These are phyloP conservation scores for Paxillus ammoniavirescens DNA, from an alignment of 768 basidiomycete species.

Conservation along the genomic window DNA sequence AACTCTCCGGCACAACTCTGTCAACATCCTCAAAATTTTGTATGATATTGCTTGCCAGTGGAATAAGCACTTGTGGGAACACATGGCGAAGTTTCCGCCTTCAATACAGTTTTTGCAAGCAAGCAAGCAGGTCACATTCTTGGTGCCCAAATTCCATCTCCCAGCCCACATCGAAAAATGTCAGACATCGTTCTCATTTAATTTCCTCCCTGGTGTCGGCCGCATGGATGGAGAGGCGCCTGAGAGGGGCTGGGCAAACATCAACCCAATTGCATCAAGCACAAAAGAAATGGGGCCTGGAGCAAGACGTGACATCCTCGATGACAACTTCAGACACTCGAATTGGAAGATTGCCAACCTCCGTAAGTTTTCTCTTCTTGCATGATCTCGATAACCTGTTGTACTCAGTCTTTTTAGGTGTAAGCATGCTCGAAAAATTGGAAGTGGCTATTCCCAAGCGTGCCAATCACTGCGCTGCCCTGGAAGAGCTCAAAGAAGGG, in stretches of 20 bases:
- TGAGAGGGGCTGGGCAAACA: slow-evolving; percentile 35
- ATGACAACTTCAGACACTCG: slow-evolving; percentile 20
- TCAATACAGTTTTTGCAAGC: background rate
- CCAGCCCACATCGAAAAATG: slow-evolving; percentile 32
- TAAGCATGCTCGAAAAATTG: background rate
- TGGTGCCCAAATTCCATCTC: slow-evolving; percentile 39
- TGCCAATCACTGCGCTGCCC: background rate
- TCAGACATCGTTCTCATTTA: slow-evolving; percentile 26
- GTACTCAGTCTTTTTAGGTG: background rate
- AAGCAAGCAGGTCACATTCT: background rate
- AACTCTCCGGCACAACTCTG: background rate
- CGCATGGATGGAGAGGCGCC: slow-evolving; percentile 35
- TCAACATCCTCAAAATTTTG: background rate
- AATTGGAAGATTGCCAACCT: slow-evolving; percentile 20
- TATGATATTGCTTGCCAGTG: slow-evolving; percentile 19
- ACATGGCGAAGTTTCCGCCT: background rate
- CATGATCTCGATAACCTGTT: background rate
- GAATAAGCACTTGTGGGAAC: background rate
- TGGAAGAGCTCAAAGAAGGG: background rate
- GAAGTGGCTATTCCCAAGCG: background rate
- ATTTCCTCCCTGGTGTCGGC: slow-evolving; percentile 26
- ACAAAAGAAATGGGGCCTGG: slow-evolving; percentile 35
- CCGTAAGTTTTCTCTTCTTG: no score
- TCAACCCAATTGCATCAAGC: slow-evolving; percentile 28
- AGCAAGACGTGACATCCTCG: slow-evolving; percentile 24